A percentile compares a stretch with the other conserved stretches of the same genome.
phyloP scores from a whole-genome alignment of 108 stramenopile genomes.

The Phaeodactylum tricornutum region DNA sequence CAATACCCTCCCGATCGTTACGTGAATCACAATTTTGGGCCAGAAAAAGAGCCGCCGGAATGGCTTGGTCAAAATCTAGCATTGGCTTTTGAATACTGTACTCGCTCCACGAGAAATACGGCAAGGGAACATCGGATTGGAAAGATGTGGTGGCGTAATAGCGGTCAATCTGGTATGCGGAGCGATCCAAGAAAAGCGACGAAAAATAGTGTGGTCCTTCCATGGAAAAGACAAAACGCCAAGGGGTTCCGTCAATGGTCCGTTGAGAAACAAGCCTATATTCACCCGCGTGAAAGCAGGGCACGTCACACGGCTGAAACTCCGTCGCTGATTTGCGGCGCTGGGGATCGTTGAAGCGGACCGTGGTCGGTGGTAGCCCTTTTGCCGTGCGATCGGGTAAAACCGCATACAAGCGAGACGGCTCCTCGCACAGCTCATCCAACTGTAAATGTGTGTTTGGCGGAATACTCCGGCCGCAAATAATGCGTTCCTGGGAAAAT shows the following conservation, averaged over 20 bases:
- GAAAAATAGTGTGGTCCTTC: conserved; percentile 30
- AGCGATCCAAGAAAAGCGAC: conserved; percentile 6
- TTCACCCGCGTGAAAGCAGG: conserved; percentile 13
- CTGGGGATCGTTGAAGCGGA: conserved; percentile 2
- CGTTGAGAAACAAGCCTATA: conserved; percentile 6
- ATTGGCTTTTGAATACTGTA: conserved; percentile 25
- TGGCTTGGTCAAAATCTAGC: conserved; percentile 25
- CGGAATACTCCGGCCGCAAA: conserved; percentile 15
- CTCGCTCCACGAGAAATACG: conserved; percentile 54
- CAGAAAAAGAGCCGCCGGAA: conserved; percentile 53
- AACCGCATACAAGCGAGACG: conserved; percentile 3
- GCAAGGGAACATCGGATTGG: conserved; percentile 43
- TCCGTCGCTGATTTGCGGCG: background rate
- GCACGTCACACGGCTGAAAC: conserved; percentile 21
- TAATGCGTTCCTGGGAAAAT: conserved; percentile 14
- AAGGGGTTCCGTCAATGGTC: conserved; percentile 24
- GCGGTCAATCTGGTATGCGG: conserved; percentile 14
- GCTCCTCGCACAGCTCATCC: conserved; percentile 3
- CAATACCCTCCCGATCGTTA: conserved; percentile 47
- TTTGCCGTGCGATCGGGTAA: conserved; percentile 3
- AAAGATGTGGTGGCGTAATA: conserved; percentile 67
- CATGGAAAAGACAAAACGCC: conserved; percentile 22
- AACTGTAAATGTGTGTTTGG: conserved; percentile 4
- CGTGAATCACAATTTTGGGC: conserved; percentile 46
- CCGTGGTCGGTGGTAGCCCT: conserved; percentile 14